A percentile compares a stretch with the other conserved stretches of the same genome.
These are phyloP conservation scores for Plasmodium blacklocki DNA, from an alignment of 169 alveolate genomes.

Conservation along the genomic window DNA sequence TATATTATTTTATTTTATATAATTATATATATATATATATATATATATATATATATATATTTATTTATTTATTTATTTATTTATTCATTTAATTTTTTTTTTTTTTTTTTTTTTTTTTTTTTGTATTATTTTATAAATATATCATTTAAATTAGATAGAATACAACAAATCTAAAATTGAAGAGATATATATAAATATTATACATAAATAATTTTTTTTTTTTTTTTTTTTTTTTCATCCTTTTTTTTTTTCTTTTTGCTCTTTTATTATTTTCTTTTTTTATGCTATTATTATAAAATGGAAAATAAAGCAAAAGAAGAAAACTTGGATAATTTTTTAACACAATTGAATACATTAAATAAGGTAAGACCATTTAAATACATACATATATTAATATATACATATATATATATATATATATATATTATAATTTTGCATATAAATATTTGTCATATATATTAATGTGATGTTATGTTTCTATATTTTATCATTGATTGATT, in stretches of 20 bases:
- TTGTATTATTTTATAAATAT: no score
- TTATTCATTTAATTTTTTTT: no score
- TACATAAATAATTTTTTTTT: background rate
- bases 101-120: no score
- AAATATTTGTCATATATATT: no score
- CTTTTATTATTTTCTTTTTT: background rate
- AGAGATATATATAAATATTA: no score
- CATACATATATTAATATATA: background rate
- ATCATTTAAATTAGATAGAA: no score
- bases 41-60: no score
- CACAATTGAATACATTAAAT: constrained; percentile 58
- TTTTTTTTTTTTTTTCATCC: background rate
- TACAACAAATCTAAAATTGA: no score
- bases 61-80: no score
- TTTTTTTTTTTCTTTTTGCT: background rate
- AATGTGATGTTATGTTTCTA: background rate
- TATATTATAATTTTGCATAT: background rate
- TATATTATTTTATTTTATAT: no score
- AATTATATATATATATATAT: no score
- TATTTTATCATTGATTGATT: background rate
- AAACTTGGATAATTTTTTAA: constrained; percentile 37
- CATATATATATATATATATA: background rate
- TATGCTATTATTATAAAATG: constrained; percentile 19
- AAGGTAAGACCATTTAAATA: constrained; percentile 16
- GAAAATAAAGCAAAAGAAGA: constrained; percentile 57